Evolutionary conservation across 768 basidiomycete species (phyloP), one percentile per base, ranked within the genome.

Genomic region (Tephrocybe sp.): DNA sequence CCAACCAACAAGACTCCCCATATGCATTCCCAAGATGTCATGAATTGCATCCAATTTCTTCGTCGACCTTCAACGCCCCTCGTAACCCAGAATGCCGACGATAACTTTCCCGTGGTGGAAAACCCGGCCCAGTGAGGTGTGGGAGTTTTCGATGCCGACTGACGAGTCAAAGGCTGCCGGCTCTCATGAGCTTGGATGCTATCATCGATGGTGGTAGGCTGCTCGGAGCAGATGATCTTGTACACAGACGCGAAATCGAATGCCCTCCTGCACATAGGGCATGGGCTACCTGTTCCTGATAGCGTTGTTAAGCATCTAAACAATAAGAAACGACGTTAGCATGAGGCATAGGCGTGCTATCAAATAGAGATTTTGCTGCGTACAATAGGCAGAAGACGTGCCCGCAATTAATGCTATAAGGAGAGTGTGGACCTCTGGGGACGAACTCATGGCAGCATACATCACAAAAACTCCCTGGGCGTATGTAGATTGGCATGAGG

Each of bases 401-500:
- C 33, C 87, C 87, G 59, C 87, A 90, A 20, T 81, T 76, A 54
- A 89, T 88, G n/a, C 78, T 82, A 65, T 87, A 80, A 10, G 86
- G 86, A 47, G 77, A 69, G 63, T 77, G 74, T 30, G 73, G 62
- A 17, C 69, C 71, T 30, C 76, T 69, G 68, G 77, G 79, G 36
- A 74, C 65, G 64, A 85, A 89, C 20, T 71, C 71, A 50, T 85
- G 83, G 52, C 85, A 73, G 66, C 87, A 89, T 57, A 89, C 81
- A 65, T 89, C 87, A 72, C 87, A 89, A 51, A 74, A 76, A 58
- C 85, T 87, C 24, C 81, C 76, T 3, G 84, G 74, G 66, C 87
- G 84, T 25, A 86, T 47, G 46, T 37, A 71, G 54, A 85, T 73
- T 60, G 88, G 71, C 75, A 75, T 75, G 28, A 20, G 15, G 39